Base-by-base conservation (phyloP, 2,329 filamentous ascomycete species). In the Sporothrix dimorphospora region DNA sequence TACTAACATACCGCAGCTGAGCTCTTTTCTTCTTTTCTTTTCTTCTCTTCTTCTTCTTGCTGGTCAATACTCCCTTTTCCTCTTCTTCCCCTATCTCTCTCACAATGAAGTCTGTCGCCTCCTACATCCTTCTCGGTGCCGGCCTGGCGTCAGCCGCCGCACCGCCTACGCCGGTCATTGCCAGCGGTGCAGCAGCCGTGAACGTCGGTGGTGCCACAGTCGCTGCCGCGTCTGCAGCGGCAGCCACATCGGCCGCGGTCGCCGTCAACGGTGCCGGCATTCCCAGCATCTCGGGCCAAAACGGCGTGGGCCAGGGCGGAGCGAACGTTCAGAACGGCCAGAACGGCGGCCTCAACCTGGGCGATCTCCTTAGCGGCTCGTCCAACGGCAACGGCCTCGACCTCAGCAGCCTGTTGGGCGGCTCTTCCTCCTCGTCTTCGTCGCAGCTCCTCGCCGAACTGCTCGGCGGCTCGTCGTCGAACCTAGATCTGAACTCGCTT, bases 71-170 rank as follows among this genome's bases (percentile, higher is more conserved):
- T 9, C 42, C 42, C 16, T 38, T 68, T 40, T 40, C 16, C 21
- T 53, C 16, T n/a, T n/a, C 24, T 69, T 74, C 70, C 5, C 65
- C 63, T 53, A 59, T 38, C 51, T 49, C 34, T 42, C 57, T 9
- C 19, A 30, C 55, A 49, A 80, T 79, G 78, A 79, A 77, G 76
- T 69, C 72, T 21, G 47, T 75, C 51, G 14, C 69, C 61, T 61
- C 8, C 7, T 27, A 76, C 65, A 34, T 79, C 27, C 70, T 78
- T n/a, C 71, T 79, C 57, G 71, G 75, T 6, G 77, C 76, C 73
- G 76, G 77, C 76, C 76, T 80, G 76, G 78, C 70, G 74, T 78
- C 77, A 75, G 72, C 74, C 9, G 73, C 57, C 38, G 71, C 67
- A 4, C 63, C 71, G 16, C 63, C 69, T 38, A 63, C 38, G 9